Evolutionary conservation across 2,329 filamentous ascomycete genomes (phyloP), one percentile per base, ranked within the genome.

Genomic region (Botryotinia globosa): DNA sequence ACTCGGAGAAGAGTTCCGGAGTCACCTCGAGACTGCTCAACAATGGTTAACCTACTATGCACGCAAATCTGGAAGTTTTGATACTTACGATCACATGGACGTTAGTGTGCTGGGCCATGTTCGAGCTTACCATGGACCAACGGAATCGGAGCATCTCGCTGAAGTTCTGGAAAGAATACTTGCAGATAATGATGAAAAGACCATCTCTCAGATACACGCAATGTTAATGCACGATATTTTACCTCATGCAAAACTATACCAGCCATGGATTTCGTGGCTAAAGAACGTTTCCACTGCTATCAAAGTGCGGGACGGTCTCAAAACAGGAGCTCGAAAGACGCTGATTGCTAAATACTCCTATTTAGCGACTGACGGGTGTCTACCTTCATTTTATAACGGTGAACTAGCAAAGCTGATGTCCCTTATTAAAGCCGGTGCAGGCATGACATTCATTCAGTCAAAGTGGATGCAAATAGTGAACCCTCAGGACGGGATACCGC

Each of bases 221-320:
- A 34, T 68, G 5, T 14, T 72, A 9, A 32, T 18, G 1, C 16
- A 72, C 1, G 18, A 68, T 45, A 4, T 42, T 3, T 37, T 72
- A 14, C 63, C 51, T 29, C 39, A 59, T 61, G 4, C 32, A 1
- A 51, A 58, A n/a, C 25, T 22, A 32, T 61, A 68, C 42, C 59
- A 68, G 18, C 10, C 29, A 32, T 67, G 48, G 39, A 61, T 72
- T 25, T 2, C 48, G 16, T 72, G 70, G 70, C 37, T 72, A 7
- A 72, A 58, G 58, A 72, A 72, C 37, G 25, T 44, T 22, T n/a
- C n/a, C 25, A 20, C 22, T 34, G 56, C 48, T 9, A 68, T 72
- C 18, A 68, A 51, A 29, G 54, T n/a, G 9, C 63, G 45, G 7
- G 20, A 51, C 4, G 4, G 32, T 6, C 51, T 42, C 20, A n/a